Percentiles rank a stretch among this genome's conserved stretches.
Conservation (phyloP, 176 grass and related monocot species). For the Triticum timopheevii region DNA sequence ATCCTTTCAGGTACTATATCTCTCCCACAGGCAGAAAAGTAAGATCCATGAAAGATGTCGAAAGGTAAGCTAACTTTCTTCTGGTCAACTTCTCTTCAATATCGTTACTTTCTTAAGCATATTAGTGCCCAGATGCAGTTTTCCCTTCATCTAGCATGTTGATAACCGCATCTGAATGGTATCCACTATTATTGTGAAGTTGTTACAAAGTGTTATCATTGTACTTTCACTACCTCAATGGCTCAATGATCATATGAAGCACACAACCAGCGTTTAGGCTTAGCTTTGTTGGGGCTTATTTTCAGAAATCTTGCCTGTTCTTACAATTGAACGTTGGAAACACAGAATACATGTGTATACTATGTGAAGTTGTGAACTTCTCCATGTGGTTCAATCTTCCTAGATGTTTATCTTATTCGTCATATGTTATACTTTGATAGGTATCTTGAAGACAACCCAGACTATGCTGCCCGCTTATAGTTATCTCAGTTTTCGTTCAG, state of each 20-base stretch:
- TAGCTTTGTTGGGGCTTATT: not conserved
- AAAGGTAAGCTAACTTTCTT: slow-evolving; percentile 31
- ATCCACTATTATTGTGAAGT: not conserved
- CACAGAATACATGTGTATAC: not conserved
- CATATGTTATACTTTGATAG: slow-evolving; percentile 25
- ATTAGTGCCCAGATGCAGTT: not conserved
- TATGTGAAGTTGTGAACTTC: slow-evolving; percentile 3
- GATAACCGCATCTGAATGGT: not conserved
- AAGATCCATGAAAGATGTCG: slow-evolving; percentile 33
- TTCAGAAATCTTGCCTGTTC: not conserved
- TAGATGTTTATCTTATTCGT: not conserved
- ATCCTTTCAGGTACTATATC: slow-evolving; percentile 56
- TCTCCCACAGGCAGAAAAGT: slow-evolving; percentile 40
- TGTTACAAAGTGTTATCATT: not conserved
- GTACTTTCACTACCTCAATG: not conserved
- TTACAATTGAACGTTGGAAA: not conserved
- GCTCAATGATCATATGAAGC: not conserved
- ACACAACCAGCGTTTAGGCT: not conserved
- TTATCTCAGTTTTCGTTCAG: slow-evolving; percentile 52
- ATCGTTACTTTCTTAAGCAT: slow-evolving; percentile 18
- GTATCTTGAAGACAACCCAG: slow-evolving; percentile 41
- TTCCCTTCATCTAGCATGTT: not conserved
- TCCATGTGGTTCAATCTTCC: not conserved
- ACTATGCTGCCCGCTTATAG: not conserved
- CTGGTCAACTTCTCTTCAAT: not conserved